Evolutionary conservation across 345 rosid genomes (phyloP).

Genomic region (Eucalyptus cloeziana): DNA sequence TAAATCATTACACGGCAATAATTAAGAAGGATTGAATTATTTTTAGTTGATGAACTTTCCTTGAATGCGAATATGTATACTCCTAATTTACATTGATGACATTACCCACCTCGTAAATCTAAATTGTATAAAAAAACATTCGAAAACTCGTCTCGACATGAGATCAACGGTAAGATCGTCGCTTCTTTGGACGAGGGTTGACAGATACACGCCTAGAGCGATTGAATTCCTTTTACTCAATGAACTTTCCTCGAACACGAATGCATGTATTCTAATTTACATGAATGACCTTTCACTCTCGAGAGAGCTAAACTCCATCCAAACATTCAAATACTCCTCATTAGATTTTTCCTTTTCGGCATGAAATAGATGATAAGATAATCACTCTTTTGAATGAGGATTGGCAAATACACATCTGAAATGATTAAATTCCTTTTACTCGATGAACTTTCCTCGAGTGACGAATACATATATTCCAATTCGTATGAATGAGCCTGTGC

Average conservation of each 20-base stretch:
- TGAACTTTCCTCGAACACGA: neutral
- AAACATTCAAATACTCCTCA: neutral
- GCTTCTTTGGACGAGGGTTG: neutral
- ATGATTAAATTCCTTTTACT: neutral
- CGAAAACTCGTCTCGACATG: neutral
- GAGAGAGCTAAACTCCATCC: neutral
- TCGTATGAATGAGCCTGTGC: rapidly evolving
- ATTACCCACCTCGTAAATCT: neutral
- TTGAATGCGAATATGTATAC: rapidly evolving
- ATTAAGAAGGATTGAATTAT: neutral
- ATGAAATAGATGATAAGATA: neutral
- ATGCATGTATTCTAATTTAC: neutral
- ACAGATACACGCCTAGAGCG: neutral
- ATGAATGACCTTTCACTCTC: neutral
- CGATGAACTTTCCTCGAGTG: neutral
- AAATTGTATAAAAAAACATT: neutral
- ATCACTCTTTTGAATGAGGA: neutral
- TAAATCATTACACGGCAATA: neutral
- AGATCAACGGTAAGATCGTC: neutral
- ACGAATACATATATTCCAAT: neutral
- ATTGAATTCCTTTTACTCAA: neutral
- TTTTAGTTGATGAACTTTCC: neutral
- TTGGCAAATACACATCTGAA: too few relatives aligned
- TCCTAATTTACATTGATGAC: neutral
- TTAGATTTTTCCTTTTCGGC: neutral